Conservation (phyloP, 768 basidiomycete species). For the Tricholomella constricta region DNA sequence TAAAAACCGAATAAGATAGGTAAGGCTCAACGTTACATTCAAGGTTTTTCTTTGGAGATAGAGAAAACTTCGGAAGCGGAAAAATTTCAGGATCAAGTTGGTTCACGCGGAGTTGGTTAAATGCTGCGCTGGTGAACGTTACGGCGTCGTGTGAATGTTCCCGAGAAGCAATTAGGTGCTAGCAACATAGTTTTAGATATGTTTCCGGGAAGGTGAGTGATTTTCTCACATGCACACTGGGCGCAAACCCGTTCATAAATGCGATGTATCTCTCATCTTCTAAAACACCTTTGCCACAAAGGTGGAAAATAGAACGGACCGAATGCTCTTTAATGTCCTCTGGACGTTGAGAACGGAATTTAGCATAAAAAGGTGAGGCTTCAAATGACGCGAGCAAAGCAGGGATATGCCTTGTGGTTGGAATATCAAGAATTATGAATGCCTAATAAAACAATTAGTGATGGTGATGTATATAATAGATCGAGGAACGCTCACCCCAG, state of each 20-base stretch:
- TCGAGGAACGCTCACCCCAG: conserved; percentile 36
- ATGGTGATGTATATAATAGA: neutral
- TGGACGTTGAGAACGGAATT: conserved; percentile 45
- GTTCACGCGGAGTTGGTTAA: conserved; percentile 70
- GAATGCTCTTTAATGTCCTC: conserved; percentile 42
- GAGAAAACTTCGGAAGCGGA: conserved; percentile 58
- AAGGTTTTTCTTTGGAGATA: conserved; percentile 42
- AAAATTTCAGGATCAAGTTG: conserved; percentile 76
- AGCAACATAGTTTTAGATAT: conserved; percentile 3
- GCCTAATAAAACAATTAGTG: conserved; percentile 38
- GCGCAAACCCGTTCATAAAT: conserved; percentile 72
- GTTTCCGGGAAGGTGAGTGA: neutral
- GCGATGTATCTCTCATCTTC: conserved; percentile 66
- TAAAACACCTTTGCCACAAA: conserved; percentile 70
- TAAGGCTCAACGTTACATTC: conserved; percentile 28
- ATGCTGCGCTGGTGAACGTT: conserved; percentile 73
- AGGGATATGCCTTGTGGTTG: conserved; percentile 57
- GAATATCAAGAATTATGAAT: conserved; percentile 72
- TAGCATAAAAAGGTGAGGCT: conserved; percentile 47
- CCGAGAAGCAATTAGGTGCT: conserved; percentile 80
- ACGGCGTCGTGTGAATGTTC: conserved; percentile 63
- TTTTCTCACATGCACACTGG: conserved; percentile 58
- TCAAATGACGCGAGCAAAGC: conserved; percentile 51
- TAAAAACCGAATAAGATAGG: neutral
- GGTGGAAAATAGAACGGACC: conserved; percentile 65